phyloP scores from a whole-genome alignment of 768 basidiomycete genomes.

The Psilocybe subaeruginosa region DNA sequence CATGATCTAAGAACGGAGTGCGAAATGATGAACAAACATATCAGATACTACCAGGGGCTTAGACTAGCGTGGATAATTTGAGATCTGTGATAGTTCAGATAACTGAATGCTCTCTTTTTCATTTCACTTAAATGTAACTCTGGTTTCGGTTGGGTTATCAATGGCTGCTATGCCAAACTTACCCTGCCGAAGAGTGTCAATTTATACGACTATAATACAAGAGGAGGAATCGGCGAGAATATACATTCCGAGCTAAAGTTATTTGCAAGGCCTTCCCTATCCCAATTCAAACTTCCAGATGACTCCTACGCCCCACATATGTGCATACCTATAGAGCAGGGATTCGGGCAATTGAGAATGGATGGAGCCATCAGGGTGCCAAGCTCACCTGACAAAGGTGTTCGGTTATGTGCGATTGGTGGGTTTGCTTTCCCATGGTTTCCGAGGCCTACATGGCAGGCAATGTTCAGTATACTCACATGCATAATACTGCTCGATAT shows the following conservation, averaged over 20 bases:
- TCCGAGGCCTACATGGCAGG: conserved; percentile 22
- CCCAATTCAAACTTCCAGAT: too few relatives aligned
- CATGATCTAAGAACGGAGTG: neutral
- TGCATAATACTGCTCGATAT: conserved; percentile 12
- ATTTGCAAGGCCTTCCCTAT: neutral
- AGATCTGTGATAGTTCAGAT: neutral
- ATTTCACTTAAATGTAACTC: conserved; percentile 1
- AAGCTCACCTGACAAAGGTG: conserved; percentile 17
- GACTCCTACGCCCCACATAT: neutral
- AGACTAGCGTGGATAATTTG: neutral
- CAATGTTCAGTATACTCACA: conserved; percentile 21
- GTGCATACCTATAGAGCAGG: neutral
- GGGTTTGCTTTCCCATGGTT: conserved; percentile 27
- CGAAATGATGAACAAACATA: neutral
- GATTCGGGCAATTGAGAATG: neutral
- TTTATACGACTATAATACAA: too few relatives aligned
- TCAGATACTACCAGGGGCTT: neutral
- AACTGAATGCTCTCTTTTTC: neutral
- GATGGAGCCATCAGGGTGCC: conserved; percentile 16
- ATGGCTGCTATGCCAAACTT: conserved; percentile 10
- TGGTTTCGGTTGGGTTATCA: neutral
- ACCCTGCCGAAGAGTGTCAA: neutral
- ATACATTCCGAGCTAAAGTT: neutral
- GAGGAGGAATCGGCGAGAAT: neutral
- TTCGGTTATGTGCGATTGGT: conserved; percentile 23